These are phyloP conservation scores for Bryum argenteum DNA, from an alignment of 225 moss, liverwort and hornwort species.

Conservation along the genomic window DNA sequence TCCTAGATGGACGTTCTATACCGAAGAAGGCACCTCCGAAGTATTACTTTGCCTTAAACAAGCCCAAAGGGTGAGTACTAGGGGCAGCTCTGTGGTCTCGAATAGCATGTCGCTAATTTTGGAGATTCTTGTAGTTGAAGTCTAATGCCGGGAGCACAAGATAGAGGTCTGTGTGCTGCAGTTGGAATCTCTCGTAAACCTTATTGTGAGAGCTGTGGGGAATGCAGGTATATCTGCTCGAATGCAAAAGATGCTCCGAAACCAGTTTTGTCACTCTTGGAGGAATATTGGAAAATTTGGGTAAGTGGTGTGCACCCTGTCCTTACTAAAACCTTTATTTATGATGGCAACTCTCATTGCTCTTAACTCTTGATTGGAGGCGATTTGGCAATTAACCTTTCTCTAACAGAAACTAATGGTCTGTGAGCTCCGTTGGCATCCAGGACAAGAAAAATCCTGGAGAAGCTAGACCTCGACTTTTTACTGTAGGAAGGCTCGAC, in stretches of 20 bases:
- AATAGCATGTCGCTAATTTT: constrained; percentile 3
- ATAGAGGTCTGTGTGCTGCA: background rate
- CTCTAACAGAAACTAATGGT: background rate
- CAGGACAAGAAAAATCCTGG: constrained; percentile 91
- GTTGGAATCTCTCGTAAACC: background rate
- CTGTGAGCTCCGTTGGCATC: constrained; percentile 22
- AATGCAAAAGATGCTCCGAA: constrained; percentile 77
- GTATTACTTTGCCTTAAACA: constrained; percentile 89
- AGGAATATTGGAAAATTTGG: constrained; percentile 92
- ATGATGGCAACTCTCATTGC: background rate
- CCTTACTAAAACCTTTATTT: constrained; percentile 18
- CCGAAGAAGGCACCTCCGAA: constrained; percentile 81
- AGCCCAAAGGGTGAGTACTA: constrained; percentile 82
- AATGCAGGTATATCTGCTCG: constrained; percentile 88
- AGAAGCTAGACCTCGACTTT: constrained; percentile 75
- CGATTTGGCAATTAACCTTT: background rate
- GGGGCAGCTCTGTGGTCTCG: constrained; percentile 7
- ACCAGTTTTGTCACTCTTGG: constrained; percentile 81
- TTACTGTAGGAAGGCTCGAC: constrained; percentile 95
- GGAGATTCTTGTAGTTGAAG: constrained; percentile 5
- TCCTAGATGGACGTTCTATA: constrained; percentile 80
- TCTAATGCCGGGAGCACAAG: background rate
- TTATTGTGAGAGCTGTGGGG: constrained; percentile 23
- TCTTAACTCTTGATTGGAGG: constrained; percentile 20
- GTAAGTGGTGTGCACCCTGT: constrained; percentile 38